Evolutionary conservation across 305 asterid species (phyloP), one percentile per base, ranked within the genome.

Genomic region (Salvia sclarea): DNA sequence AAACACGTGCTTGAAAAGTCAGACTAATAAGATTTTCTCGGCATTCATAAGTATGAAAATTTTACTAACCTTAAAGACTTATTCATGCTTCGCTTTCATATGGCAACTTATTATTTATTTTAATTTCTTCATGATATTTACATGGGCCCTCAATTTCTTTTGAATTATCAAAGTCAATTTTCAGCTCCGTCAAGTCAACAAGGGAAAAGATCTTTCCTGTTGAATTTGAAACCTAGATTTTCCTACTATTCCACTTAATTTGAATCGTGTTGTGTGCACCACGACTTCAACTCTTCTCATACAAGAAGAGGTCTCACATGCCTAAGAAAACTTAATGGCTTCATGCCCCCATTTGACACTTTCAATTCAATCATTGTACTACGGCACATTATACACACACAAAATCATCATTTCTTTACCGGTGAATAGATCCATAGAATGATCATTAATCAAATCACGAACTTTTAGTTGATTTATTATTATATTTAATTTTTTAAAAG

Each of bases 301-400:
- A 60, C 55, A 70, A 64, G 54, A 57, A 33, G 30, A 33, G 43
- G 64, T 69, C 79, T 48, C 33, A 17, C 2, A 7, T 56, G 8
- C 44, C 72, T 58, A 17, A 68, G n/a, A 56, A 35, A 73, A 61
- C 3, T 35, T 35, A 17, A 12, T 14, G 48, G 35, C 22, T 21
- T 9, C 68, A 2, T 28, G 6, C 52, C 40, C 16, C 7, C 40
- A 0, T 71, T 37, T 72, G 76, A 64, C 74, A n/a, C 30, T 41
- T 71, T 72, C 76, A 43, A 63, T 71, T 72, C 76, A 43, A 63
- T 68, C 43, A 25, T 56, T 50, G 65, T 71, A 35, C 68, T 25
- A 2, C 2, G 30, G 30, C 30, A 25, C 4, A 37, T 0, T 8
- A 17, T 2, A 8, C 22, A 16, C 52, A 16, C 10, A 14, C 2